Evolutionary conservation across 129 eudicot species (phyloP).

Genomic region (Pittosporum tobira): DNA sequence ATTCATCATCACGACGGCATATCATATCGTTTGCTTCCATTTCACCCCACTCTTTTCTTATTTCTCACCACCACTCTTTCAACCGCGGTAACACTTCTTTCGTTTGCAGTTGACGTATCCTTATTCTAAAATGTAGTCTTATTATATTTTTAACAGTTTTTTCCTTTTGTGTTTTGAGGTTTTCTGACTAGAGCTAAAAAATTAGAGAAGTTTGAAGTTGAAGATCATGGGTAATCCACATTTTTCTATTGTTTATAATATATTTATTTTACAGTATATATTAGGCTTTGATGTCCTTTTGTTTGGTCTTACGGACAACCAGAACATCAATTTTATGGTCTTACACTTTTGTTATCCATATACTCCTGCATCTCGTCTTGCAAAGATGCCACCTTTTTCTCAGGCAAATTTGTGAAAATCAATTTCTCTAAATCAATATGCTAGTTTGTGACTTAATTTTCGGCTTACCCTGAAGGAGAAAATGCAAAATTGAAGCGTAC

Average conservation of each 20-base stretch:
- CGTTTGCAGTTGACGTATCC: not conserved
- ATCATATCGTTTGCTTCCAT: not conserved
- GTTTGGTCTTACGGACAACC: no score
- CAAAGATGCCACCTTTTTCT: not conserved
- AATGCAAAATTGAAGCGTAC: not conserved
- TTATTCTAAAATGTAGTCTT: not conserved
- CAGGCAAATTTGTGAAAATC: slow-evolving; percentile 1
- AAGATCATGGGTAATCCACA: slow-evolving; percentile 95
- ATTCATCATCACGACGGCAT: not conserved
- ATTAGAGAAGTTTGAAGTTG: slow-evolving; percentile 45
- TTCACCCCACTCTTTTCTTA: not conserved
- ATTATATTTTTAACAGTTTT: not conserved
- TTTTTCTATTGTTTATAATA: no score
- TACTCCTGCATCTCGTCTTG: not conserved
- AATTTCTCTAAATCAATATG: no score
- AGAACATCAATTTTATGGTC: no score
- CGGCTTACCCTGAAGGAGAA: no score
- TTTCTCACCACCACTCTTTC: slow-evolving; percentile 14
- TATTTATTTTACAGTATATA: no score
- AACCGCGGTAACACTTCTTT: slow-evolving; percentile 32
- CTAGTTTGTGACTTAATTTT: no score
- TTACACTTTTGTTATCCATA: no score
- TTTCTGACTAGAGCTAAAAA: slow-evolving; percentile 68
- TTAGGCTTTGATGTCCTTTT: no score
- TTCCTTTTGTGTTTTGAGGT: slow-evolving; percentile 34